Base-by-base conservation (phyloP, 768 basidiomycete species). In the Kwoniella newhampshirensis region DNA sequence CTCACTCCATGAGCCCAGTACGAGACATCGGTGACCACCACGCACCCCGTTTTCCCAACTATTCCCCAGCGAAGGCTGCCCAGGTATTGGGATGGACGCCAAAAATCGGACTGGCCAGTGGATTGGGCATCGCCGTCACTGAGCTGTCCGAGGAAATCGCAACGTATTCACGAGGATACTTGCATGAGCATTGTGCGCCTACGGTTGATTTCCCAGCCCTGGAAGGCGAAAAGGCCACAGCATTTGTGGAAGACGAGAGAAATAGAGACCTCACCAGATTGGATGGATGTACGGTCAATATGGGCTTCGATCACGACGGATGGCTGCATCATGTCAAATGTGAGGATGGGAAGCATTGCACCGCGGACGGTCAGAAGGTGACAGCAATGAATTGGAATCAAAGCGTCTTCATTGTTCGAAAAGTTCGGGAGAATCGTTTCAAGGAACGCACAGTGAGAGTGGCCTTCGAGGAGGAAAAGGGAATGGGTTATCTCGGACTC, bases 291-390 rank as follows among this genome's bases (percentile, higher is more conserved):
- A 63, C 63, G 8, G 71, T 74, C 28, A 66, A 71, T 41, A 54
- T 77, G 36, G 70, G 53, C 1, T 67, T 75, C 36, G 64, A 75
- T 45, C 59, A 73, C 50, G 59, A 71, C 3, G 71, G 67, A n/a
- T 66, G 56, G 48, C 27, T 75, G 23, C 63, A 70, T 27, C 64
- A 71, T 39, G 46, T 74, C 40, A 72, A 70, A 45, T 71, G 70
- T 42, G 64, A 59, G 39, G 63, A 66, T 36, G 66, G 63, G 7
- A 57, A 48, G 32, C 56, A 59, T 35, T 68, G 66, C 42, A 55
- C 30, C 28, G 60, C 62, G 17, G 63, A 71, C 51, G 60, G 57
- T 17, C 53, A 63, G 15, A 61, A 66, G n/a, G 64, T 71, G 2
- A 36, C 55, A 32, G 55, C 60, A 6, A 57, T 60, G 37, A 71